phyloP scores from a whole-genome alignment of 495 filamentous ascomycete species.

The Podospora australis region DNA sequence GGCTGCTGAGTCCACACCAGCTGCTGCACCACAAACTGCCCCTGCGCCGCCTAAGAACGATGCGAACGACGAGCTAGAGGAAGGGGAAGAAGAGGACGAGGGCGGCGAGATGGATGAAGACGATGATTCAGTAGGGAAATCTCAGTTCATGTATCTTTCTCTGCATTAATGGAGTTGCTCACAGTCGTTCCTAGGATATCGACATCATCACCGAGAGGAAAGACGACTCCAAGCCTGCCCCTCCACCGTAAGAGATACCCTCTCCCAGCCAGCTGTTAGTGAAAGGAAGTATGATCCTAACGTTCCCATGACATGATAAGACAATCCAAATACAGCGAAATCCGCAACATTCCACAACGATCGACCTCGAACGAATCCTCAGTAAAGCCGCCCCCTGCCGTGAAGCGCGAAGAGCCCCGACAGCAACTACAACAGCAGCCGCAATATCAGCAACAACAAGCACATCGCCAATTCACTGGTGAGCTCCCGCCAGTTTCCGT shows the following conservation, averaged over 20 bases:
- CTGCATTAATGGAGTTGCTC: constrained; percentile 13
- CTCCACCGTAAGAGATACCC: constrained; percentile 49
- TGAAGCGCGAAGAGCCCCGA: constrained; percentile 38
- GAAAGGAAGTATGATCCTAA: background rate
- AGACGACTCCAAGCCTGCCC: constrained; percentile 65
- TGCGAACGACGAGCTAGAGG: constrained; percentile 46
- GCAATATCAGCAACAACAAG: constrained; percentile 9
- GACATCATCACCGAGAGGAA: constrained; percentile 90
- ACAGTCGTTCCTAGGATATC: constrained; percentile 58
- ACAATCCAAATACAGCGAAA: constrained; percentile 51
- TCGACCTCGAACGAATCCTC: constrained; percentile 47
- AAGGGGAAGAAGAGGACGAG: constrained; percentile 60
- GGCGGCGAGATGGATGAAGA: constrained; percentile 70
- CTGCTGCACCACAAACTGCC: constrained; percentile 6
- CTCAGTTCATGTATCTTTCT: constrained; percentile 9
- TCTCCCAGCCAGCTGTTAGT: background rate
- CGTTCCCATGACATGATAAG: constrained; percentile 18
- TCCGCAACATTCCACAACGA: constrained; percentile 62
- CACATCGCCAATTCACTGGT: constrained; percentile 6
- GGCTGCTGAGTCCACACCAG: constrained; percentile 14
- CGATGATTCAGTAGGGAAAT: constrained; percentile 41
- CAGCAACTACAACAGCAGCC: constrained; percentile 14
- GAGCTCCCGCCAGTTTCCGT: constrained; percentile 54
- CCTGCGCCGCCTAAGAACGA: constrained; percentile 18
- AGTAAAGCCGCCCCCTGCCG: constrained; percentile 31